A percentile compares a stretch with the other conserved stretches of the same genome.
phyloP scores from a whole-genome alignment of 2,329 filamentous ascomycete genomes.

The Metarhizium robertsii region DNA sequence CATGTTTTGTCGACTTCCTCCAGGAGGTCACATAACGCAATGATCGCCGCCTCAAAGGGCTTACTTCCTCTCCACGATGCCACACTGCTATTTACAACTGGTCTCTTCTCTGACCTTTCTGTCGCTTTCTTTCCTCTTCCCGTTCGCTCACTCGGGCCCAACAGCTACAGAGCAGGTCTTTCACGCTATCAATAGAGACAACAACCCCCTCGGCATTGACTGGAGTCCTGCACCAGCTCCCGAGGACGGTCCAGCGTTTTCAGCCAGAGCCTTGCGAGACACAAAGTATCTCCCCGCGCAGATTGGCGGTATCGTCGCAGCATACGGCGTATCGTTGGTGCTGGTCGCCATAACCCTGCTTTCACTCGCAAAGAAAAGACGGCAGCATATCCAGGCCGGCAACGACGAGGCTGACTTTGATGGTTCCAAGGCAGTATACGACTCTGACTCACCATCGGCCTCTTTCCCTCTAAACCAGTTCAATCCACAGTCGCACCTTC shows the following conservation, averaged over 20 bases:
- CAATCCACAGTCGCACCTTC: neutral
- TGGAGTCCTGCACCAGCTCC: constrained; percentile 38
- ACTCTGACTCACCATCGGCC: constrained; percentile 12
- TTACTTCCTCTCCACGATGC: constrained; percentile 31
- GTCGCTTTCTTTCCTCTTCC: constrained; percentile 16
- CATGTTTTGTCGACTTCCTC: constrained; percentile 39
- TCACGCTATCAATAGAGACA: constrained; percentile 14
- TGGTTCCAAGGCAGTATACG: constrained; percentile 13
- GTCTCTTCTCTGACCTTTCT: constrained; percentile 17
- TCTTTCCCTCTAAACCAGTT: neutral
- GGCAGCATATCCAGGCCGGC: constrained; percentile 40
- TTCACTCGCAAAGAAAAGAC: constrained; percentile 46
- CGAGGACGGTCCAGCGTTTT: constrained; percentile 50
- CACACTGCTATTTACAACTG: constrained; percentile 17
- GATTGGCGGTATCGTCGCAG: constrained; percentile 73
- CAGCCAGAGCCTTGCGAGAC: constrained; percentile 50
- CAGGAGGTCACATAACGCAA: constrained; percentile 32
- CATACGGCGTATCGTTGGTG: constrained; percentile 71
- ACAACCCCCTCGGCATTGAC: constrained; percentile 36
- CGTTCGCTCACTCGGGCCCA: constrained; percentile 16
- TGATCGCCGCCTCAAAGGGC: constrained; percentile 21
- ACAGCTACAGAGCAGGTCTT: constrained; percentile 5
- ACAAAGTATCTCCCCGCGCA: constrained; percentile 64
- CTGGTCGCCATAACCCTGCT: constrained; percentile 61
- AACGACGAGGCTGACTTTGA: constrained; percentile 42